Base-by-base conservation (phyloP, 805 yeast genomes). In the Maudiozyma barnettii region DNA sequence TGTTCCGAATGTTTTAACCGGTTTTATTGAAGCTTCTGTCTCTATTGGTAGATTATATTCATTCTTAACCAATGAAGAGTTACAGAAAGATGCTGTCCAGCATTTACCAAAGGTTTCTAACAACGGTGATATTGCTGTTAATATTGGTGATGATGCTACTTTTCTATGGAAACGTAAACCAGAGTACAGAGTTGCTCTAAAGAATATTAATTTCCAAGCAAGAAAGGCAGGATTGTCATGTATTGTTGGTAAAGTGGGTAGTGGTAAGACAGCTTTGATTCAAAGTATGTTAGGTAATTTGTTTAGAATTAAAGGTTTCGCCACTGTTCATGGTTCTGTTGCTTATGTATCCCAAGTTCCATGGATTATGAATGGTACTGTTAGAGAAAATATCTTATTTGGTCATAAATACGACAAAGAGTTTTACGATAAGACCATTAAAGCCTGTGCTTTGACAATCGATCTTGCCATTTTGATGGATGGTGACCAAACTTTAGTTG, bases 341-440 rank as follows among this genome's bases (percentile, higher is more conserved):
- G 97, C 97, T 0, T 91, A 90, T 64, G 95, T 84, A 39, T 81
- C 95, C 2, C 98, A 90, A 67, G 81, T 84, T 37, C 95, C 99
- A 1, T 93, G 99, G 99, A 89, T 93, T 53, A 84, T 89, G 84
- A 93, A 93, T 62, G 98, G 95, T 33, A 74, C 95, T 3, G 91
- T 93, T 5, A 83, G 78, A 56, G 97, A 93, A 29, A 93, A 93
- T 61, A 86, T 93, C 59, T 65, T 89, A 45, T 93, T 93, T 67
- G 99, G 99, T 19, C 87, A 82, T 60, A 81, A 75, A 56, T 86
- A 71, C 61, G 97, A 93, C 58, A 76, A 83, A 12, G 83, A 74
- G 3, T 90, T 90, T 58, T 93, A 93, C 66, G 76, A 82, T 31
- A 75, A 75, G 54, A 91, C 95, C 0, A 68, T 93, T 20, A 78